Base-by-base conservation (phyloP, 139 green algal genomes). In the Penium margaritaceum region DNA sequence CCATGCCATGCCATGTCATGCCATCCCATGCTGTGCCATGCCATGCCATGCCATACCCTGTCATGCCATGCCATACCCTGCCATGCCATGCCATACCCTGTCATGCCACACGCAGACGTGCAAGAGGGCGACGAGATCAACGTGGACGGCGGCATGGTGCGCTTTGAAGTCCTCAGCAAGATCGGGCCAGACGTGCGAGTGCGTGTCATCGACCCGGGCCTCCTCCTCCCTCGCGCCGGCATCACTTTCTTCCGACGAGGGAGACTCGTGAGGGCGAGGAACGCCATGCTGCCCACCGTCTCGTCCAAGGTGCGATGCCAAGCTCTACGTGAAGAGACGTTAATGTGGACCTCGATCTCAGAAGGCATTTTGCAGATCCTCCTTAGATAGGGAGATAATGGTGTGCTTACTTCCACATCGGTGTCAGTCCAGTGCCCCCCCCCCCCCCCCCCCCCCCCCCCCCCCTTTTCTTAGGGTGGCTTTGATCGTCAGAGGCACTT, bases 81-180 rank as follows among this genome's bases (percentile, higher is more conserved):
- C 41, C 41, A 21, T 12, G 9, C 41, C 41, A 51, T 21, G 41
- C 12, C 41, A 21, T 51, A 9, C 41, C 41, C 41, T 51, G 9
- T 51, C 41, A 9, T 51, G 41, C 41, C 41, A 9, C 41, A n/a
- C n/a, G 34, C 72, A 78, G 58, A 71, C 46, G 35, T 80, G 30
- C 76, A 86, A 81, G 79, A 87, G 2, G 90, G 90, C 0, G 90
- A 95, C 72, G 53, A 84, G 44, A 63, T 95, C 35, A 76, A 94
- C 30, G 84, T 95, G n/a, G 90, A 95, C 53, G 90, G 90, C n/a
- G 90, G 90, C 60, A 94, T 95, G 90, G 86, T 91, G n/a, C 75
- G 73, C 9, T 83, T 95, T 62, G 79, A 89, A 58, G 90, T 95
- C 27, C 63, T 80, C 7, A 14, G 53, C 9, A 92, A 89, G 62